These are phyloP conservation scores for Brasenia schreberi DNA, from an alignment of 164 flowering plant genomes.

Conservation along the genomic window DNA sequence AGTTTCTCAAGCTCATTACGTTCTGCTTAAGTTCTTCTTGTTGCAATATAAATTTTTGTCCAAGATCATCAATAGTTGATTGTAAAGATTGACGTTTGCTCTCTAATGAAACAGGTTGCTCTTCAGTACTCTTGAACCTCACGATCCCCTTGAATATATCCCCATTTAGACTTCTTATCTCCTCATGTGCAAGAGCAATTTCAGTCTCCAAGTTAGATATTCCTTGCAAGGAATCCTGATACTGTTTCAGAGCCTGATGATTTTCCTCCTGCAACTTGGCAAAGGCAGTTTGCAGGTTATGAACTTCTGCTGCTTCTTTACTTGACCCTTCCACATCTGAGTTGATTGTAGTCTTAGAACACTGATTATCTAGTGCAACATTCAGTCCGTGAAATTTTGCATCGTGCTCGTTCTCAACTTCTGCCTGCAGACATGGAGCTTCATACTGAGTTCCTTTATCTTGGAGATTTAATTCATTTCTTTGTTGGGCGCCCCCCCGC, in stretches of 20 bases:
- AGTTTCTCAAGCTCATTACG: slow-evolving; percentile 54
- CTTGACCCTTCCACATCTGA: neutral
- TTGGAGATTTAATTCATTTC: slow-evolving; percentile 11
- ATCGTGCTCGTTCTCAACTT: neutral
- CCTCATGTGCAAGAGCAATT: slow-evolving; percentile 33
- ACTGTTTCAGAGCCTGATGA: slow-evolving; percentile 42
- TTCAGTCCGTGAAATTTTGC: neutral
- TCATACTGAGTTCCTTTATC: slow-evolving; percentile 5
- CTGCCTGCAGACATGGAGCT: neutral
- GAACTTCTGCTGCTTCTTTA: neutral
- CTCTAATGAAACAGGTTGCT: slow-evolving; percentile 34
- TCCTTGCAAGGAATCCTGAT: slow-evolving; percentile 39
- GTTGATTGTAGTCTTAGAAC: slow-evolving; percentile 2
- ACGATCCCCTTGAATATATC: slow-evolving; percentile 29
- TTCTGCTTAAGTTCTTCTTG: slow-evolving; percentile 55
- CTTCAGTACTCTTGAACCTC: slow-evolving; percentile 42
- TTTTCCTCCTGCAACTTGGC: slow-evolving; percentile 40
- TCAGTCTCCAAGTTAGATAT: slow-evolving; percentile 49
- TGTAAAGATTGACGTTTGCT: slow-evolving; percentile 44
- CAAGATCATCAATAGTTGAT: slow-evolving; percentile 36
- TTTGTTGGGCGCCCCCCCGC: slow-evolving; percentile 2
- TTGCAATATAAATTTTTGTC: slow-evolving; percentile 35
- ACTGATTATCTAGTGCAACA: neutral
- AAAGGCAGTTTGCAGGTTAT: slow-evolving; percentile 27
- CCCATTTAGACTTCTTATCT: slow-evolving; percentile 33